Base-by-base conservation (phyloP, 805 yeast genomes). In the Alloascoidea africana region DNA sequence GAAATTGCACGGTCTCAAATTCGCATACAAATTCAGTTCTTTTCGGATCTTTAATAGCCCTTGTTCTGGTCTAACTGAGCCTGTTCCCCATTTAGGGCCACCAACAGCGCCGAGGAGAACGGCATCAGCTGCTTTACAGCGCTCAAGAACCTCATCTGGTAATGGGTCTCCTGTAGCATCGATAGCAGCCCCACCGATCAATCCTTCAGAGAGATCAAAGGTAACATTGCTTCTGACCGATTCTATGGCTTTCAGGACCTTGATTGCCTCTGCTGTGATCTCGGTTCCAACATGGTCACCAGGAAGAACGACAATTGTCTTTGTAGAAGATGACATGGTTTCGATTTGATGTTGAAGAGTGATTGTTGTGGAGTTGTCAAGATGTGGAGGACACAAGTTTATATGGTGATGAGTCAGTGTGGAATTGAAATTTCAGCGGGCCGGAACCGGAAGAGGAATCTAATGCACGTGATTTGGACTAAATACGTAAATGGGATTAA, bases 11-110 rank as follows among this genome's bases (percentile, higher is more conserved):
- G 98, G 98, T 59, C 98, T 80, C 60, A 91, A 71, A 61, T 91
- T 91, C 41, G 98, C 98, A 58, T 91, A 91, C 47, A 91, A 66
- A 57, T 80, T 82, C 55, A 91, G 72, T 58, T 86, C 97, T 60
- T 91, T 91, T 62, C 98, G 76, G 58, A 91, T 89, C 64, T 87
- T 73, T 46, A 91, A 70, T 47, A 91, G 70, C 42, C 98, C 98
- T 62, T 85, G 97, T 59, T 91, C 98, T 38, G 98, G 98, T 64
- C 98, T 77, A 35, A 89, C 97, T 8, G 69, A 54, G 37, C 96
- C 96, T 17, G 96, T 83, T 27, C 97, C 97, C 98, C 98, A 91
- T 63, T 91, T 91, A 43, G 98, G 98, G 23, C 98, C 98, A 45
- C 98, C 98, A 23, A 91, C 98, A 5, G 98, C 96, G 47, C 98